Evolutionary conservation across 1,139 yeast species (phyloP).

Genomic region (Saccharomyces uvarum): DNA sequence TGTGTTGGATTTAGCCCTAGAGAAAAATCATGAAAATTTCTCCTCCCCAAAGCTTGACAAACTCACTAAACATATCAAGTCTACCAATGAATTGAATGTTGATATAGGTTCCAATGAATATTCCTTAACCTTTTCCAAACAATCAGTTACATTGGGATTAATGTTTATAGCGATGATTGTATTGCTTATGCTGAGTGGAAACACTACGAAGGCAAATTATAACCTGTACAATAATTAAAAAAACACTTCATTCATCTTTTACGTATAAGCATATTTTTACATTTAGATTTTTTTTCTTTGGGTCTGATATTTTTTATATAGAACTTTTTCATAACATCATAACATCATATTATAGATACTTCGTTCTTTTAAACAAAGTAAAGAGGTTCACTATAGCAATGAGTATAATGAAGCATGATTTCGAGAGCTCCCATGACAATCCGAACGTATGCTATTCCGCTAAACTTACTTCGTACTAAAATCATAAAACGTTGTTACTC

Average conservation of each 20-base stretch:
- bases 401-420: not conserved
- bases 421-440: not conserved
- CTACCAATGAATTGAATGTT: not conserved
- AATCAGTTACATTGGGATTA: not conserved
- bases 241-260: not conserved
- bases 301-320: not conserved
- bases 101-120: not conserved
- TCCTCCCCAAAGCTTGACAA: not conserved
- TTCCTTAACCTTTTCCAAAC: not conserved
- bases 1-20: slow-evolving; percentile 18
- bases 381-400: not conserved
- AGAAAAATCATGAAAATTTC: slow-evolving; percentile 4
- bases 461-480: not conserved
- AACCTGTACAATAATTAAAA: slow-evolving; percentile 4
- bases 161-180: not conserved
- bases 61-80: not conserved
- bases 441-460: not conserved
- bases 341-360: not conserved
- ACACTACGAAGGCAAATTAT: not conserved
- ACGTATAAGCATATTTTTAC: not conserved
- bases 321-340: not conserved
- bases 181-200: not conserved
- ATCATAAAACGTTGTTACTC: not conserved
- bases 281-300: not conserved
- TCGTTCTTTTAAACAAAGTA: not conserved